phyloP scores from a whole-genome alignment of 78 protist species.

The Dictyostelium intermedium region DNA sequence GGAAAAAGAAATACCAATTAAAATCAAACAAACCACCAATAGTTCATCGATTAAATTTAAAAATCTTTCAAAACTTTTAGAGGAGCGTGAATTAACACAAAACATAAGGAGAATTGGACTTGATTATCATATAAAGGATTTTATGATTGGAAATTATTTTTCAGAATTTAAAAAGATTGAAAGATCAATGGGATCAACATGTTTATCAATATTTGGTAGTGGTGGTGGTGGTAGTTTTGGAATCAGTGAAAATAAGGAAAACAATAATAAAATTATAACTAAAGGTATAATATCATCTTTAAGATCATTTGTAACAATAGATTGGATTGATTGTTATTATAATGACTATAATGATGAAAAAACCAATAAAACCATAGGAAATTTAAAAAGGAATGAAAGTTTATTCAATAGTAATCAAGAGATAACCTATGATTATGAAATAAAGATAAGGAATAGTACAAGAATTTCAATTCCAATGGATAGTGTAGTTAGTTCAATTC shows the following conservation, averaged over 20 bases:
- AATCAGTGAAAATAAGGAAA: not conserved
- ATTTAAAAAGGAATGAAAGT: not conserved
- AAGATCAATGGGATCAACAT: not conserved
- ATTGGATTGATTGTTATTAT: not conserved
- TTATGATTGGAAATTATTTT: not conserved
- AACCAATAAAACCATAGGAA: not conserved
- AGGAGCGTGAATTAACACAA: not conserved
- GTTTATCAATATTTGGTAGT: not conserved
- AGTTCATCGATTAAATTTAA: not conserved
- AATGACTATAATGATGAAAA: not conserved
- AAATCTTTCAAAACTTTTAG: not conserved
- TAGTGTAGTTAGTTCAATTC: not conserved
- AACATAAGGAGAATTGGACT: not conserved
- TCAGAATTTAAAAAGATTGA: not conserved
- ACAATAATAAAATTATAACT: not conserved
- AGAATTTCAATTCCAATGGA: not conserved
- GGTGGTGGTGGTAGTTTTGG: not conserved
- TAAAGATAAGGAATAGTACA: not conserved
- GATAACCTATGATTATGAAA: not conserved
- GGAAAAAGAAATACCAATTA: not conserved
- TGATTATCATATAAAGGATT: not conserved
- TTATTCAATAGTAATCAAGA: not conserved
- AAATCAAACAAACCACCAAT: not conserved
- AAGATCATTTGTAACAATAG: not conserved
- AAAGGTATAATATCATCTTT: not conserved